Conservation (phyloP, 208 protist species). For the Angomonas ambiguus region DNA sequence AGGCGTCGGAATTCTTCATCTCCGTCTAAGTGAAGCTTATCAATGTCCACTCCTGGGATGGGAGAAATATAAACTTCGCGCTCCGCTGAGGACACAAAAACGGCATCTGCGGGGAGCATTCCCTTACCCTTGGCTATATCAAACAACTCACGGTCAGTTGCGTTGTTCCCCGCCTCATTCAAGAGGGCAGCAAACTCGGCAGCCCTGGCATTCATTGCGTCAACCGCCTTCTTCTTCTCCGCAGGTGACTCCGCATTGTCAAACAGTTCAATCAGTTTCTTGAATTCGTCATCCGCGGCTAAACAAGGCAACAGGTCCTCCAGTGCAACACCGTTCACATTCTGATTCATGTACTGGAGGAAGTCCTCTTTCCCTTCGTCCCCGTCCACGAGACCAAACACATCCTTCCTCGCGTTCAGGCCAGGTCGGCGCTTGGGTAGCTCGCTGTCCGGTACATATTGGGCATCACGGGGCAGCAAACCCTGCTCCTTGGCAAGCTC, state of each 20-base stretch:
- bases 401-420: neutral
- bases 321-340: conserved; percentile 64
- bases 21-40: conserved; percentile 42
- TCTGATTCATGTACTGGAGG: conserved; percentile 48
- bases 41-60: conserved; percentile 39
- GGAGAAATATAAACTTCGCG: neutral
- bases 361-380: neutral
- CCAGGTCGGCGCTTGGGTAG: neutral
- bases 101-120: conserved; percentile 42
- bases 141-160: conserved; percentile 46
- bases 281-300: conserved; percentile 58
- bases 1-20: conserved; percentile 63
- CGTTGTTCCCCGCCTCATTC: no score
- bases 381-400: neutral
- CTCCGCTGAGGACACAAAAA: neutral
- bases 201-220: conserved; percentile 11
- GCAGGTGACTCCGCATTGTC: conserved; percentile 51
- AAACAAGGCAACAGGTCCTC: conserved; percentile 58
- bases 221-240: conserved; percentile 43
- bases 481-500: conserved; percentile 33
- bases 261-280: conserved; percentile 48
- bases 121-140: conserved; percentile 41
- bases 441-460: conserved; percentile 21
- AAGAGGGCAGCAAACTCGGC: no score
- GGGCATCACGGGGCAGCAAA: conserved; percentile 25